Evolutionary conservation across 148 eudicot species (phyloP).

Genomic region (Silene conica): DNA sequence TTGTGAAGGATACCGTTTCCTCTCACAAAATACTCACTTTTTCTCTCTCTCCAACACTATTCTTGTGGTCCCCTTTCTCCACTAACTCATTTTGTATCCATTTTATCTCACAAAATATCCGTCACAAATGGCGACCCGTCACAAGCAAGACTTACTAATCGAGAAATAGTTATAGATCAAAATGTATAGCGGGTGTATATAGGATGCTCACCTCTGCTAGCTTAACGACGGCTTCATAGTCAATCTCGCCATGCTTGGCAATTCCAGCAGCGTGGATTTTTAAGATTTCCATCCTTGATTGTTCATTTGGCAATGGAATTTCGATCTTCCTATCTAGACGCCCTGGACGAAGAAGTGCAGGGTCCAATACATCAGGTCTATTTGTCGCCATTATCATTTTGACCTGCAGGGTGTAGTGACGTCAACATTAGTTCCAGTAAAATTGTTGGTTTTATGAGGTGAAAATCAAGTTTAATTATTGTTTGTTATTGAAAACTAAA

Average conservation of each 20-base stretch:
- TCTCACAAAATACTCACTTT: too few species aligned
- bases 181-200: neutral
- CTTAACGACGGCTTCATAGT: slow-evolving; percentile 96
- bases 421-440: neutral
- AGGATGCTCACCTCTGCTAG: slow-evolving; percentile 72
- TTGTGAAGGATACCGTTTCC: too few species aligned
- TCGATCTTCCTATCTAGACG: slow-evolving; percentile 96
- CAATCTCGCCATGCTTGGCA: slow-evolving; percentile 98
- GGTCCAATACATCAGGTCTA: slow-evolving; percentile 96
- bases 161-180: too few species aligned
- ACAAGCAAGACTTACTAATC: too few species aligned
- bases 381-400: slow-evolving; percentile 99
- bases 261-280: slow-evolving; percentile 97
- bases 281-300: slow-evolving; percentile 88
- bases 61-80: too few species aligned
- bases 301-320: slow-evolving; percentile 98
- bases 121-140: too few species aligned
- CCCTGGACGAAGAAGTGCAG: slow-evolving; percentile 99
- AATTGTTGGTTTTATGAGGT: too few species aligned
- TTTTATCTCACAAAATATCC: too few species aligned
- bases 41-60: too few species aligned
- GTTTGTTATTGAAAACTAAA: too few species aligned
- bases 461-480: too few species aligned
- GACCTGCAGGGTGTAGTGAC: slow-evolving; percentile 32
- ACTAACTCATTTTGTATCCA: too few species aligned